Evolutionary conservation across 441 rosid species (phyloP).

Genomic region (Syzygium syzygioides): DNA sequence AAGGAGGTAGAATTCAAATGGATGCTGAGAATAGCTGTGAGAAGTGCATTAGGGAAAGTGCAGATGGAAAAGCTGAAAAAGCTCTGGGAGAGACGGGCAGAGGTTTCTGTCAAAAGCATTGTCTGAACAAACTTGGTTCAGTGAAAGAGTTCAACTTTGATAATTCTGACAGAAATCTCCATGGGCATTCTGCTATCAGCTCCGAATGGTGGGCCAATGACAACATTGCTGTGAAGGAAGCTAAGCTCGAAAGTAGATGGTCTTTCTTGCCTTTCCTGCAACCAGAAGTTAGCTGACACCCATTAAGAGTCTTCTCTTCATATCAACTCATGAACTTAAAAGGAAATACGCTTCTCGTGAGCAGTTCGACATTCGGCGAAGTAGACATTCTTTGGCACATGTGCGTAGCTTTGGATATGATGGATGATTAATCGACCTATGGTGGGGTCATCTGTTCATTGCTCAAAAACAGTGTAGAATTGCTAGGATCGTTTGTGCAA

Average conservation of each 20-base stretch:
- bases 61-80: neutral
- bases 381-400: neutral
- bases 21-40: neutral
- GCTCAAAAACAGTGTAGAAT: neutral
- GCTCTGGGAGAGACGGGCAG: neutral
- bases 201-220: conserved; percentile 5
- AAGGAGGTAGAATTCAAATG: neutral
- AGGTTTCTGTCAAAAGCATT: neutral
- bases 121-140: neutral
- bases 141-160: conserved; percentile 8
- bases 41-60: neutral
- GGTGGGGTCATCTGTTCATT: neutral
- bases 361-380: neutral
- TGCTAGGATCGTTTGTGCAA: neutral
- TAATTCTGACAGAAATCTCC: neutral
- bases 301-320: neutral
- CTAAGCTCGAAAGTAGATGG: neutral
- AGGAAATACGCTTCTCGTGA: neutral
- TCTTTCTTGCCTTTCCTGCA: conserved; percentile 7
- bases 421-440: neutral
- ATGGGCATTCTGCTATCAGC: neutral
- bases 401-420: neutral
- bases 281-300: neutral
- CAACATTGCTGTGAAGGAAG: conserved; percentile 1
- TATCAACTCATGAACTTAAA: neutral